Base-by-base conservation (phyloP, 306 rosid genomes). In the Prunus campanulata region DNA sequence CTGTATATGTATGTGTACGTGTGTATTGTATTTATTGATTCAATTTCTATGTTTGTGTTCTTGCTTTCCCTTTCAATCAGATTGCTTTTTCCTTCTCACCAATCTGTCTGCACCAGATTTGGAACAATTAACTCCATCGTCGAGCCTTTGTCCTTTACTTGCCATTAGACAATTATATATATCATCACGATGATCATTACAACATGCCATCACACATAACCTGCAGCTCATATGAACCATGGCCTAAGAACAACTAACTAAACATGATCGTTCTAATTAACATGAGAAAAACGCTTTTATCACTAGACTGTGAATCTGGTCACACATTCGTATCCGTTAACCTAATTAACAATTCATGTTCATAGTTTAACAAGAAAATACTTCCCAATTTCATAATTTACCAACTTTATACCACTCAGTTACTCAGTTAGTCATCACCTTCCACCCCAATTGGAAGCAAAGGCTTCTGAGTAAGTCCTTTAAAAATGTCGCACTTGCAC, bases 401-500 rank as follows among this genome's bases (percentile, higher is more conserved):
- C 27, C 62, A 56, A 9, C 44, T 39, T 39, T 39, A 39, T 39
- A 39, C 11, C 10, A 56, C 62, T 56, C 27, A 22, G 0, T 12
- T 2, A 9, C 22, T 56, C 62, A 3, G 14, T 20, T 9, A 20
- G 29, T 20, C 57, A 52, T 52, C 8, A 56, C 15, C 66, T 16
- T 19, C 69, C 15, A 65, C 69, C 69, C 69, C 25, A 8, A 64
- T 15, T 29, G 67, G 67, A 62, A 62, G 67, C 5, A 62, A 62
- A n/a, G 22, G 9, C 44, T 3, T 62, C 44, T 62, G 67, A 62
- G 24, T 12, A 8, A 64, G 48, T 32, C 16, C 1, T 39, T 75
- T 77, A 54, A 22, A 68, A 30, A 60, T 30, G 84, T 61, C 10
- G 76, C 79, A 32, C 22, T 9, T 11, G 83, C 90, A 77, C 83